phyloP scores from a whole-genome alignment of 225 moss, liverwort and hornwort species.

The Anthoceros angustus region DNA sequence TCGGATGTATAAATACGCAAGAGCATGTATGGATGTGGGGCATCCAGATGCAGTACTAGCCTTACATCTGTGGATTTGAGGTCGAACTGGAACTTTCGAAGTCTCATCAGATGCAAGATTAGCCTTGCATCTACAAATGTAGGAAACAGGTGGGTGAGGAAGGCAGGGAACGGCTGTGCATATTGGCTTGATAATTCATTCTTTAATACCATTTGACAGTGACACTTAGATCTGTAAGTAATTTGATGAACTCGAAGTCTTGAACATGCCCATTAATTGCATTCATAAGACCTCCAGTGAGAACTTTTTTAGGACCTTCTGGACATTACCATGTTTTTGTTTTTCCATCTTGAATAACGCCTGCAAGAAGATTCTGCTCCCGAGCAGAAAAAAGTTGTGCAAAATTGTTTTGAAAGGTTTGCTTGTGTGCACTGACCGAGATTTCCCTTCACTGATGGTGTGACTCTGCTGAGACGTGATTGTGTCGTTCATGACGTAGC shows the following conservation, averaged over 20 bases:
- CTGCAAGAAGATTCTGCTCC: not conserved
- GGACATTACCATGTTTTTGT: not conserved
- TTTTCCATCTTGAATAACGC: not conserved
- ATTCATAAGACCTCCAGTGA: not conserved
- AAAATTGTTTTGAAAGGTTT: not conserved
- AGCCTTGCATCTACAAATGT: not conserved
- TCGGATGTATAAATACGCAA: not conserved
- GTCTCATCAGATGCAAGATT: not conserved
- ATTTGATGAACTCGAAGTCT: not conserved
- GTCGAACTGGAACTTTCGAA: not conserved
- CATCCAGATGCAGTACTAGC: not conserved
- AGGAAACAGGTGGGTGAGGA: not conserved
- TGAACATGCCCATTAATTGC: not conserved
- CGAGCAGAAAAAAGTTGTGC: not conserved
- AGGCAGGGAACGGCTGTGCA: not conserved
- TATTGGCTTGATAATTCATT: not conserved
- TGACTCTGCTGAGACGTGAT: no score
- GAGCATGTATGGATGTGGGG: no score
- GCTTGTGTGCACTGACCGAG: not conserved
- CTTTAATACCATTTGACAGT: not conserved
- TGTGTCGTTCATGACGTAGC: no score
- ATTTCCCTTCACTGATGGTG: no score
- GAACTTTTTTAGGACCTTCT: not conserved
- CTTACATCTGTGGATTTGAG: not conserved
- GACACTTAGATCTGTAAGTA: not conserved